Evolutionary conservation across 2,329 filamentous ascomycete genomes (phyloP).

Genomic region (Capronia americana): DNA sequence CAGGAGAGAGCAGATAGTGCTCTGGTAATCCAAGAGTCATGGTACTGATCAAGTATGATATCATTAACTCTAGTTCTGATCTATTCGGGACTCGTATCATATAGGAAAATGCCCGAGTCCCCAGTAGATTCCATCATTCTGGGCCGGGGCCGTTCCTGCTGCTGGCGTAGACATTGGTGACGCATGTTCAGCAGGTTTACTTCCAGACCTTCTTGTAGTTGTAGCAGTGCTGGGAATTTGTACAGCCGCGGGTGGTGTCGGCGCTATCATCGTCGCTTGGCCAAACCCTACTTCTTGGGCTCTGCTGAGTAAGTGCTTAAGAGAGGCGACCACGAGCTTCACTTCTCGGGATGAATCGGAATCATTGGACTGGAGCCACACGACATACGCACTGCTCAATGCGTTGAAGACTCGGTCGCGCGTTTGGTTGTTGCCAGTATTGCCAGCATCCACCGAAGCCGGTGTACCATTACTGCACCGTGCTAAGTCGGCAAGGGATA

Average conservation of each 20-base stretch:
- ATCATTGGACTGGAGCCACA: conserved; percentile 30
- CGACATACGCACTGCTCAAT: conserved; percentile 28
- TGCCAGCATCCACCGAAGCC: not conserved
- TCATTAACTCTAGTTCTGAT: not conserved
- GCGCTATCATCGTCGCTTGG: not conserved
- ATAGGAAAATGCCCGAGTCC: conserved; percentile 23
- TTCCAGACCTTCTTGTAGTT: not conserved
- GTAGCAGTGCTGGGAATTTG: not conserved
- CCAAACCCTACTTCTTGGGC: conserved; percentile 23
- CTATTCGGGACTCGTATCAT: not conserved
- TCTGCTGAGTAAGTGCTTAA: conserved; percentile 23
- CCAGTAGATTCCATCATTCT: conserved; percentile 11
- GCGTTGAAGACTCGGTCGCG: conserved; percentile 20
- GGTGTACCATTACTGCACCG: not conserved
- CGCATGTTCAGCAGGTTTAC: not conserved
- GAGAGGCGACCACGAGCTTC: conserved; percentile 16
- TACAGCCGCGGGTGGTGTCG: not conserved
- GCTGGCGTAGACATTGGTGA: too few species aligned
- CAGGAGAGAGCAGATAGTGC: not conserved
- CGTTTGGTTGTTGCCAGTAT: not conserved
- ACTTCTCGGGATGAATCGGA: conserved; percentile 24
- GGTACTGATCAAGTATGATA: not conserved
- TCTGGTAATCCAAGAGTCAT: not conserved
- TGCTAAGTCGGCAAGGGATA: not conserved
- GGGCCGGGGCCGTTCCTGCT: not conserved